Evolutionary conservation across 2,329 filamentous ascomycete species (phyloP).

Genomic region (Ascosphaera aggregata): DNA sequence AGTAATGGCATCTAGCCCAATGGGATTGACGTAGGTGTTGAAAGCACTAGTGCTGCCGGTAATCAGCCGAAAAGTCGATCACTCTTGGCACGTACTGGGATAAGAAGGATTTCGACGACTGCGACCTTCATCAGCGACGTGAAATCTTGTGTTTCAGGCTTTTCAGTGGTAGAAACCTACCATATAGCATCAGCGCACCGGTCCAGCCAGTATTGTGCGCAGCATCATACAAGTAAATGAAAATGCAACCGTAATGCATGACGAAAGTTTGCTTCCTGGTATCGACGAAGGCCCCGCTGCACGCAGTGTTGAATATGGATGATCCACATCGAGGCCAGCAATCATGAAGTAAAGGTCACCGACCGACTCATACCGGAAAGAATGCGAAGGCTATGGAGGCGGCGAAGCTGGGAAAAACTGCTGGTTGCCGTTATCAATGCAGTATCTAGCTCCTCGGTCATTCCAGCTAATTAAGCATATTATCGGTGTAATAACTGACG

Average conservation of each 20-base stretch:
- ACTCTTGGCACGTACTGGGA: slow-evolving; percentile 29
- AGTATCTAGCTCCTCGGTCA: slow-evolving; percentile 11
- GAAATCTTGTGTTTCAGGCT: too few species aligned
- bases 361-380: slow-evolving; percentile 15
- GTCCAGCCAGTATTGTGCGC: slow-evolving; percentile 27
- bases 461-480: slow-evolving; percentile 14
- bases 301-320: slow-evolving; percentile 24
- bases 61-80: slow-evolving; percentile 30
- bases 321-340: slow-evolving; percentile 28
- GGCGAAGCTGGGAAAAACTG: slow-evolving; percentile 15
- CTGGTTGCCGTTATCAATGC: slow-evolving; percentile 10
- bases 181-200: background rate
- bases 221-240: slow-evolving; percentile 33
- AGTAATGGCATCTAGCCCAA: slow-evolving; percentile 15
- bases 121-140: slow-evolving; percentile 20
- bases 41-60: slow-evolving; percentile 23
- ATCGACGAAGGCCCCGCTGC: slow-evolving; percentile 9
- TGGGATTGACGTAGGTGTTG: slow-evolving; percentile 22
- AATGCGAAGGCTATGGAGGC: slow-evolving; percentile 14
- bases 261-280: slow-evolving; percentile 14
- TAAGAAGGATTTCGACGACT: slow-evolving; percentile 33
- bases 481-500: slow-evolving; percentile 6
- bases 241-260: slow-evolving; percentile 22
- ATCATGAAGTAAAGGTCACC: slow-evolving; percentile 21
- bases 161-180: too few species aligned